Evolutionary conservation across 345 rosid species (phyloP), one percentile per base, ranked within the genome.

Genomic region (Citrus sp.): DNA sequence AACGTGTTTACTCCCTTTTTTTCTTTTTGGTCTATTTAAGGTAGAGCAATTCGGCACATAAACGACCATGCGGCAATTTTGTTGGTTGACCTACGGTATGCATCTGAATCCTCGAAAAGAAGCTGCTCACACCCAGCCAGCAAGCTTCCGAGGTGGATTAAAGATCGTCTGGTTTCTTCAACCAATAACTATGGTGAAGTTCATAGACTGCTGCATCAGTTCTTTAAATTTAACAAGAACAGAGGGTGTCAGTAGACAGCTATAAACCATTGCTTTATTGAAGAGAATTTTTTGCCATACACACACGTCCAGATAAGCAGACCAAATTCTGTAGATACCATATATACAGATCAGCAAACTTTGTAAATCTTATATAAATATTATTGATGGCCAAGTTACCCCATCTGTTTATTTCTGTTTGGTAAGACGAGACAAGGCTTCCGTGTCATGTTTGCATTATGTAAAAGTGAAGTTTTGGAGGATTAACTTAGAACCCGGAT

Each of bases 101-200:
- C 88, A 14, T 85, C 82, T 56, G 92, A 90, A 80, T 83, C 94
- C 61, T 83, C 85, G 9, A 88, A 83, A 84, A 84, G 86, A 72
- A 73, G 87, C 67, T 56, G 62, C 77, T 87, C 89, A 63, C 92
- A 86, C 82, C 97, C 94, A 70, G 82, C 90, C 70, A 83, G 86
- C 86, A 94, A 89, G 88, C 96, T 94, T 71, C 97, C 97, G 0
- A 85, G 59, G 74, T 94, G 98, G 97, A 94, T 92, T 75, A 91
- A 84, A 82, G 94, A 89, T 76, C 59, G 88, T 16, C 87, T 95
- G 65, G 79, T 92, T 63, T 83, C 89, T 72, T 67, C 92, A 30
- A 85, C 92, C 61, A 87, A 77, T 77, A 91, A 86, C 82, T 95
- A 95, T 62, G 98, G 98, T 60, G 95, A 95, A 84, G 95, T 93